Evolutionary conservation across 768 basidiomycete genomes (phyloP).

Genomic region (Kwoniella botswanensis): DNA sequence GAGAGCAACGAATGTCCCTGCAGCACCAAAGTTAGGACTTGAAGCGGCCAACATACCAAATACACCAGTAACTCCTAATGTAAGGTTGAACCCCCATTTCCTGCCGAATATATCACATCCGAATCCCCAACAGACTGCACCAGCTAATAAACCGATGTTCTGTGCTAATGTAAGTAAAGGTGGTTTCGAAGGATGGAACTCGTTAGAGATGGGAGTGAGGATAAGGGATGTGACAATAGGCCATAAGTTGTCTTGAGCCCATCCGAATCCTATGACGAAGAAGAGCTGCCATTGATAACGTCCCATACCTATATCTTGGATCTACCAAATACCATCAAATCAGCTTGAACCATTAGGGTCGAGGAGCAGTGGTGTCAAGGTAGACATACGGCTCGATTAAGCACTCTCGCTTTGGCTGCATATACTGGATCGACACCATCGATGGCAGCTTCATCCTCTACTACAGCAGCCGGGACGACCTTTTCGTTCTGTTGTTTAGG

Average conservation of each 20-base stretch:
- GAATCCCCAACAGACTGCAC: slow-evolving; percentile 45
- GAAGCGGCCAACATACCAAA: slow-evolving; percentile 72
- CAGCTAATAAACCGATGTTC: slow-evolving; percentile 71
- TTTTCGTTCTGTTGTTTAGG: not conserved
- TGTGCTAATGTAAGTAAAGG: slow-evolving; percentile 73
- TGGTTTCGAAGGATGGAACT: slow-evolving; percentile 66
- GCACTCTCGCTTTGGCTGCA: slow-evolving; percentile 42
- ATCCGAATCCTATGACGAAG: slow-evolving; percentile 46
- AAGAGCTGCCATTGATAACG: slow-evolving; percentile 49
- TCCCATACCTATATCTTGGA: slow-evolving; percentile 50
- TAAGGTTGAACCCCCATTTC: slow-evolving; percentile 71
- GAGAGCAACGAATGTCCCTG: slow-evolving; percentile 61
- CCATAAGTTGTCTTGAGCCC: slow-evolving; percentile 44
- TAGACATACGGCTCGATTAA: slow-evolving; percentile 35
- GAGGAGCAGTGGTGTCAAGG: too few species aligned
- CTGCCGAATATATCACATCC: slow-evolving; percentile 40
- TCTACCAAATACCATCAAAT: slow-evolving; percentile 16
- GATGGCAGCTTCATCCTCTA: slow-evolving; percentile 37
- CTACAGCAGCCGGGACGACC: not conserved
- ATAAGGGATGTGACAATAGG: slow-evolving; percentile 72
- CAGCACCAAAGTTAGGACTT: slow-evolving; percentile 64
- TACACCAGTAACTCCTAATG: slow-evolving; percentile 69
- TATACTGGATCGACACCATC: slow-evolving; percentile 47
- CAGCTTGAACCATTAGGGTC: not conserved
- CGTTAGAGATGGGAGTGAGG: slow-evolving; percentile 67